Percentiles rank a stretch among this genome's conserved stretches.
phyloP scores from a whole-genome alignment of 495 filamentous ascomycete genomes.

The Xeromyces bisporus region DNA sequence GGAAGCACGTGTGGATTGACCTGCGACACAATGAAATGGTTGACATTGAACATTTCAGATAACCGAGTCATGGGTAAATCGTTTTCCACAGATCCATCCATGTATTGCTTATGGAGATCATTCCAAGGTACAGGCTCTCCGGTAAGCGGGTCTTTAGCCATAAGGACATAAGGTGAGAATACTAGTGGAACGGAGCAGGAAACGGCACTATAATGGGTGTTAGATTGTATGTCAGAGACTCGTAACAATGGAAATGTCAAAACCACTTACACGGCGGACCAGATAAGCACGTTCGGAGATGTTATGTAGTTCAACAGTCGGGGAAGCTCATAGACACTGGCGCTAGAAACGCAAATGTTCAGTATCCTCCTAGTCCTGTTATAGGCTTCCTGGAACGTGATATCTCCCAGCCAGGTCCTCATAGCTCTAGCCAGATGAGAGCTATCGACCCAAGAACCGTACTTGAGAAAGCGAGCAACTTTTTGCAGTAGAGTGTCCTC shows the following conservation, averaged over 20 bases:
- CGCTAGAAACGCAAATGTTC: constrained; percentile 84
- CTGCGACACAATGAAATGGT: constrained; percentile 94
- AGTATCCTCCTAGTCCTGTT: constrained; percentile 77
- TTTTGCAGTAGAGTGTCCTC: constrained; percentile 52
- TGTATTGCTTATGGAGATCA: constrained; percentile 64
- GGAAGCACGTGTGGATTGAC: constrained; percentile 90
- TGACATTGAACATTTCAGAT: constrained; percentile 94
- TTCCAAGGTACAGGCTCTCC: constrained; percentile 70
- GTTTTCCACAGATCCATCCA: constrained; percentile 87
- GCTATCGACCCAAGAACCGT: constrained; percentile 72
- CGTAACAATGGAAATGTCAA: background rate
- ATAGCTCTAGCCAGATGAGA: constrained; percentile 64
- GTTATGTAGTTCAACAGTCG: constrained; percentile 84
- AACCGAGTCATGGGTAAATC: constrained; percentile 85
- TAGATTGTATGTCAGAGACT: background rate
- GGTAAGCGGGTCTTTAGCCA: constrained; percentile 74
- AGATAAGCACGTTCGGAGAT: constrained; percentile 83
- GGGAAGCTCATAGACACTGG: constrained; percentile 73
- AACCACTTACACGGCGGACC: constrained; percentile 69
- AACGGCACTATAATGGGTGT: constrained; percentile 39
- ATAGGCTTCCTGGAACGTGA: constrained; percentile 92
- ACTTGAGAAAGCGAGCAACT: constrained; percentile 57
- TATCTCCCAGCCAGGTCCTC: constrained; percentile 60
- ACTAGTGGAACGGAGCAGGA: constrained; percentile 89
- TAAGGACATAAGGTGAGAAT: constrained; percentile 55